Evolutionary conservation across 1,284 basidiomycete species (phyloP).

Genomic region (Fomitopsis schrenkii): DNA sequence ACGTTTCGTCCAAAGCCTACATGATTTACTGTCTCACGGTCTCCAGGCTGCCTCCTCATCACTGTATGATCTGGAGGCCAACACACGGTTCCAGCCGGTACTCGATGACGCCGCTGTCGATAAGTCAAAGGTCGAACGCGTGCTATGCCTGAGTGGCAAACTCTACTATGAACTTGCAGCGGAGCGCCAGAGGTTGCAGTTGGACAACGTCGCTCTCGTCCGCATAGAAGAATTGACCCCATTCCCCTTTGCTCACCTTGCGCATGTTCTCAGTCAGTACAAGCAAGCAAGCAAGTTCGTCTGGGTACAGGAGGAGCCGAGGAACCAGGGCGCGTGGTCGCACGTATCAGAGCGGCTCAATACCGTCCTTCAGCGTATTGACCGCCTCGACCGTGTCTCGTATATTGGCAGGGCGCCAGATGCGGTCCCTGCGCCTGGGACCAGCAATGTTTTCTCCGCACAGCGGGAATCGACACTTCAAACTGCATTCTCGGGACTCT

Average conservation of each 20-base stretch:
- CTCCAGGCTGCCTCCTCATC: constrained; percentile 70
- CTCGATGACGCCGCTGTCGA: constrained; percentile 49
- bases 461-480: constrained; percentile 64
- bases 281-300: constrained; percentile 39
- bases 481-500: constrained; percentile 41
- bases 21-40: neutral
- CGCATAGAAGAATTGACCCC: constrained; percentile 84
- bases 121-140: constrained; percentile 42
- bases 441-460: constrained; percentile 60
- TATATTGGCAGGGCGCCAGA: constrained; percentile 71
- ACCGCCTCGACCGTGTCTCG: constrained; percentile 26
- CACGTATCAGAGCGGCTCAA: constrained; percentile 61
- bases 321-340: constrained; percentile 78
- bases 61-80: constrained; percentile 59
- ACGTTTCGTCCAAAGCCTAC: constrained; percentile 25
- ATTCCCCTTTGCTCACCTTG: constrained; percentile 69
- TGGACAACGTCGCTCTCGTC: constrained; percentile 62
- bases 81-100: constrained; percentile 70
- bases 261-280: constrained; percentile 46
- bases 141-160: constrained; percentile 74
- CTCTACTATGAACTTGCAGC: constrained; percentile 84
- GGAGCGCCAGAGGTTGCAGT: constrained; percentile 46
- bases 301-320: constrained; percentile 86
- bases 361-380: constrained; percentile 43
- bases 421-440: constrained; percentile 76